Conservation (phyloP, 2,329 filamentous ascomycete species). For the Capronia americana region DNA sequence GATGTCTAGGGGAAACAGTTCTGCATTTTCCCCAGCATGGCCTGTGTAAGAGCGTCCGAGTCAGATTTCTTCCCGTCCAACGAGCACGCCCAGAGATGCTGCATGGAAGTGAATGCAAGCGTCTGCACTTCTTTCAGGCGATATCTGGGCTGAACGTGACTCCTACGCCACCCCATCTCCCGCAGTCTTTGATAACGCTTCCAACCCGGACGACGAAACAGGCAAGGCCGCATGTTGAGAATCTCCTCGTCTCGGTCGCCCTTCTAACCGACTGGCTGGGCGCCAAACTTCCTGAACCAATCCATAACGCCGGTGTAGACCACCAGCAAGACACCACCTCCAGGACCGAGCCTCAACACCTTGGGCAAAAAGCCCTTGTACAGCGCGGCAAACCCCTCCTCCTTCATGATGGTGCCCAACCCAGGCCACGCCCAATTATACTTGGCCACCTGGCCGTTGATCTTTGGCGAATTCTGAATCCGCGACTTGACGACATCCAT, state of each 20-base stretch:
- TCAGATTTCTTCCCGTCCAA: neutral
- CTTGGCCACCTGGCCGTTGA: constrained; percentile 82
- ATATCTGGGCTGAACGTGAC: neutral
- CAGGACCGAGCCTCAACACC: constrained; percentile 78
- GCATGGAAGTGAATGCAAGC: neutral
- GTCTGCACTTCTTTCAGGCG: neutral
- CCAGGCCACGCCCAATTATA: constrained; percentile 99
- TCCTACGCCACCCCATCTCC: neutral
- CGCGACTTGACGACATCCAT: constrained; percentile 98
- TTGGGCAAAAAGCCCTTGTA: constrained; percentile 99
- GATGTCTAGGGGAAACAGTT: neutral
- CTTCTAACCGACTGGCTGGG: constrained; percentile 29
- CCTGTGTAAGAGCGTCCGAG: neutral
- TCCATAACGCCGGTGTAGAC: constrained; percentile 65
- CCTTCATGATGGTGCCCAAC: constrained; percentile 82
- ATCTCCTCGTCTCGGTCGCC: neutral
- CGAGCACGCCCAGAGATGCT: neutral
- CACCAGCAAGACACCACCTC: constrained; percentile 64
- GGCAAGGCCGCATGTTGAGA: neutral
- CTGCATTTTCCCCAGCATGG: neutral
- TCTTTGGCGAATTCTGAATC: constrained; percentile 90
- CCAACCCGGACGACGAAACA: neutral
- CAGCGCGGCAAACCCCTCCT: constrained; percentile 88
- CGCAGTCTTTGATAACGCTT: neutral
- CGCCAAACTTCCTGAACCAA: constrained; percentile 79